phyloP scores from a whole-genome alignment of 345 rosid genomes.

The Lagerstroemia speciosa region DNA sequence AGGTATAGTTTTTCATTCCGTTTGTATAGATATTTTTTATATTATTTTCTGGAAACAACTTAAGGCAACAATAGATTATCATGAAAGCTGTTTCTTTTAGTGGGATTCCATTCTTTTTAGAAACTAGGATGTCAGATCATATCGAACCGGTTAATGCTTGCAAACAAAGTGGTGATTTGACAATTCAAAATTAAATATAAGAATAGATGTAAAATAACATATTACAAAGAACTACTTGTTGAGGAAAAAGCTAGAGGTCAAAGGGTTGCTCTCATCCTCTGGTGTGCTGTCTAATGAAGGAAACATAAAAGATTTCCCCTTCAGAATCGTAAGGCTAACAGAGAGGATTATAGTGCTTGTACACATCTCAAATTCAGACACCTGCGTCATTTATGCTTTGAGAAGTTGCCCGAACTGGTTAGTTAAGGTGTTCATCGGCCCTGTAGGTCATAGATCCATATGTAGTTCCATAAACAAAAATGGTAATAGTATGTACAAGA shows the following conservation, averaged over 20 bases:
- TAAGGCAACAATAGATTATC: background rate
- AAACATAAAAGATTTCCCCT: background rate
- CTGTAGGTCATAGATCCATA: background rate
- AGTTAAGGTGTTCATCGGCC: background rate
- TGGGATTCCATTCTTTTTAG: background rate
- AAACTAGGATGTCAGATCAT: background rate
- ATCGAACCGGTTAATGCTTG: background rate
- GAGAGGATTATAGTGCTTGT: background rate
- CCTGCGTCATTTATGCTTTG: background rate
- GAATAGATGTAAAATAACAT: too few relatives aligned
- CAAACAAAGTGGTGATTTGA: background rate
- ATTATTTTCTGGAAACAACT: background rate
- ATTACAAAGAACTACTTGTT: background rate
- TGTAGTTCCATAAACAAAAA: background rate
- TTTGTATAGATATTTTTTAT: background rate
- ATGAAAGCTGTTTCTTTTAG: background rate
- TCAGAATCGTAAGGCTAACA: background rate
- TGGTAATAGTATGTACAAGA: too few relatives aligned
- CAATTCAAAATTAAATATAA: background rate
- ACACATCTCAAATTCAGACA: background rate
- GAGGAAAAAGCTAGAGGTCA: background rate
- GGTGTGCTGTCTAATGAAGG: background rate
- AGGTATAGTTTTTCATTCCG: slow-evolving; percentile 29
- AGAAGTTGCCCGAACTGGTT: background rate
- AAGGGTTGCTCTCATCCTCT: background rate